A percentile compares a stretch with the other conserved stretches of the same genome.
These are phyloP conservation scores for Colletotrichum euphorbiae DNA, from an alignment of 2,329 filamentous ascomycete species.

Conservation along the genomic window DNA sequence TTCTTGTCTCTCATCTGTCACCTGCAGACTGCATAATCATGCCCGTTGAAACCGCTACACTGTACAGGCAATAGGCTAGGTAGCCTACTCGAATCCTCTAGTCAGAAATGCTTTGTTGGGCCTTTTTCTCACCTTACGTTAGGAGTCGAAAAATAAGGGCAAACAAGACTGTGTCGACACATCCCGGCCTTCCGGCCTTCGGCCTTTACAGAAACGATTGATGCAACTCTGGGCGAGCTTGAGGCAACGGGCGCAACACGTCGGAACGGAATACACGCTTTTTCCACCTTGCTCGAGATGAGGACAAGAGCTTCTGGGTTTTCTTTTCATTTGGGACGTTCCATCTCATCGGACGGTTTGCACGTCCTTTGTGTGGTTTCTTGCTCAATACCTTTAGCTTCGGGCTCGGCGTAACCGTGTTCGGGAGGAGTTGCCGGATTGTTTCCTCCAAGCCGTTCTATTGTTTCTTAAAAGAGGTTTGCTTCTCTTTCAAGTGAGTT, in stretches of 20 bases:
- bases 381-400: neutral
- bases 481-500: neutral
- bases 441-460: neutral
- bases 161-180: neutral
- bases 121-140: neutral
- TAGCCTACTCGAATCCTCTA: too few relatives aligned
- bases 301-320: conserved; percentile 1
- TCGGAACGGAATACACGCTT: conserved; percentile 15
- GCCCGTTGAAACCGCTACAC: too few relatives aligned
- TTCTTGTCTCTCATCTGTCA: neutral
- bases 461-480: neutral
- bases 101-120: neutral
- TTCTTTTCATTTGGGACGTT: neutral
- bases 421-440: neutral
- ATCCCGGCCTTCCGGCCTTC: too few relatives aligned
- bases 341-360: conserved; percentile 23
- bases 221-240: conserved; percentile 13
- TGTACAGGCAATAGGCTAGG: too few relatives aligned
- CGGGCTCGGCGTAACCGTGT: conserved; percentile 14
- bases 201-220: conserved; percentile 1
- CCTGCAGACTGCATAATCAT: neutral
- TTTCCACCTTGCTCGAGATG: neutral
- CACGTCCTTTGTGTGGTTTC: neutral
- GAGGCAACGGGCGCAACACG: conserved; percentile 33
- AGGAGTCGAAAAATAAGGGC: neutral